phyloP scores from a whole-genome alignment of 176 grass and related monocot species.

The Poa pratensis region DNA sequence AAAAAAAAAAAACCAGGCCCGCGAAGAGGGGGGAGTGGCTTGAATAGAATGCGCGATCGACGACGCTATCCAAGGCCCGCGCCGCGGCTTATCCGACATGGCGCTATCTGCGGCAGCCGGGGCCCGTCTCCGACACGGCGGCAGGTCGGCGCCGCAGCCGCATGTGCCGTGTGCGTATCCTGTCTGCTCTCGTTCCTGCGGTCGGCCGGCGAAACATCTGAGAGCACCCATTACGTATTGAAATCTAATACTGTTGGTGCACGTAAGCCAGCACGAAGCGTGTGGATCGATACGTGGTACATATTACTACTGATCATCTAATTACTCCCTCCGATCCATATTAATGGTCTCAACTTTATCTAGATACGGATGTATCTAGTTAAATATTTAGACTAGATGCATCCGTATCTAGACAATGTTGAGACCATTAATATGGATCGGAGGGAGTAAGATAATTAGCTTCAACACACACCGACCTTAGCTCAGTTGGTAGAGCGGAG shows the following conservation, averaged over 20 bases:
- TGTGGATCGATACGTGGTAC: too few relatives aligned
- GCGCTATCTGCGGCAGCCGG: slow-evolving; percentile 22
- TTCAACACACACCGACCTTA: slow-evolving; percentile 50
- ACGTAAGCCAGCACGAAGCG: background rate
- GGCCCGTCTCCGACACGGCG: background rate
- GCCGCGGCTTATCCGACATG: background rate
- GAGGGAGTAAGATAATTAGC: too few relatives aligned
- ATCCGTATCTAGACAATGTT: too few relatives aligned
- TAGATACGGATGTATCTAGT: too few relatives aligned
- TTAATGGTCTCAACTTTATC: too few relatives aligned
- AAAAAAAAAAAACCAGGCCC: background rate
- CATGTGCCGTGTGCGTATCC: background rate
- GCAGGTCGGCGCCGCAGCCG: slow-evolving; percentile 19
- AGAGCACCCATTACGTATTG: background rate
- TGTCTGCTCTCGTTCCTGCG: background rate
- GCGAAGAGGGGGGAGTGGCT: background rate
- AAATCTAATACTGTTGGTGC: background rate
- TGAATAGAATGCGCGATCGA: too few relatives aligned
- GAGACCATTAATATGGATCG: too few relatives aligned
- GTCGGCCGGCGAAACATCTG: background rate
- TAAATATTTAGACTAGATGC: too few relatives aligned
- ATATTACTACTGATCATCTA: too few relatives aligned
- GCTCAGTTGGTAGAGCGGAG: slow-evolving; percentile 99
- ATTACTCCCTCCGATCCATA: too few relatives aligned
- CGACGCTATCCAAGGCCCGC: background rate